Percentiles rank a stretch among this genome's conserved stretches.
Evolutionary conservation across 805 yeast species (phyloP).

Genomic region (Priceomyces melissophilus): DNA sequence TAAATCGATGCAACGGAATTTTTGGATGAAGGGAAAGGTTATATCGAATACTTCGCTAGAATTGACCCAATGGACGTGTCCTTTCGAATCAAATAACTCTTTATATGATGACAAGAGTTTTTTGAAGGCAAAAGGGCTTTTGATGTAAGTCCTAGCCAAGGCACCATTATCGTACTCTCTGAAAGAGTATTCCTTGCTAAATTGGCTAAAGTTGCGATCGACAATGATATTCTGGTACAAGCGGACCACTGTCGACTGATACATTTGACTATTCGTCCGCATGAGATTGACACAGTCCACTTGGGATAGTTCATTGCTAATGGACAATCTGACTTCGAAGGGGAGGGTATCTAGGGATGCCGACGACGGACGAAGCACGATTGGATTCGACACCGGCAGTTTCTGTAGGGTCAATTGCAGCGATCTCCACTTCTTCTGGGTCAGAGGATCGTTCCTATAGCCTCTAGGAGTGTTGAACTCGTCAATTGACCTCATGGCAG

Average conservation of each 20-base stretch:
- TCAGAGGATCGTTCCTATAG: background rate
- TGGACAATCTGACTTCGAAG: conserved; percentile 28
- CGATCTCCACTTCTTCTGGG: background rate
- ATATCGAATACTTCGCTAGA: background rate
- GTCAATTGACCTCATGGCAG: no score
- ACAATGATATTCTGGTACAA: conserved; percentile 39
- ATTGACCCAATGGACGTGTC: conserved; percentile 1
- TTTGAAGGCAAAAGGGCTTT: conserved; percentile 38
- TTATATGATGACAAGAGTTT: conserved; percentile 23
- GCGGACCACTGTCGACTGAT: conserved; percentile 27
- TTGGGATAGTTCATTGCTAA: conserved; percentile 35
- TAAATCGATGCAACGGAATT: conserved; percentile 30
- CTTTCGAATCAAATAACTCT: conserved; percentile 4
- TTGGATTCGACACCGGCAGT: background rate
- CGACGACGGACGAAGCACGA: background rate
- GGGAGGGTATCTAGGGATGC: conserved; percentile 29
- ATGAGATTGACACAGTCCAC: conserved; percentile 34
- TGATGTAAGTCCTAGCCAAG: conserved; percentile 28
- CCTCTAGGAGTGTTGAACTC: conserved; percentile 4
- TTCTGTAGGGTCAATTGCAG: background rate
- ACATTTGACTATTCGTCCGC: conserved; percentile 25
- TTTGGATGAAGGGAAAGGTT: conserved; percentile 13
- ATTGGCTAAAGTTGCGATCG: conserved; percentile 33
- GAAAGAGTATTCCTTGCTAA: conserved; percentile 23
- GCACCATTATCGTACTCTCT: conserved; percentile 6